Evolutionary conservation across 139 green algal species (phyloP).

Genomic region (Tetradesmus obliquus): DNA sequence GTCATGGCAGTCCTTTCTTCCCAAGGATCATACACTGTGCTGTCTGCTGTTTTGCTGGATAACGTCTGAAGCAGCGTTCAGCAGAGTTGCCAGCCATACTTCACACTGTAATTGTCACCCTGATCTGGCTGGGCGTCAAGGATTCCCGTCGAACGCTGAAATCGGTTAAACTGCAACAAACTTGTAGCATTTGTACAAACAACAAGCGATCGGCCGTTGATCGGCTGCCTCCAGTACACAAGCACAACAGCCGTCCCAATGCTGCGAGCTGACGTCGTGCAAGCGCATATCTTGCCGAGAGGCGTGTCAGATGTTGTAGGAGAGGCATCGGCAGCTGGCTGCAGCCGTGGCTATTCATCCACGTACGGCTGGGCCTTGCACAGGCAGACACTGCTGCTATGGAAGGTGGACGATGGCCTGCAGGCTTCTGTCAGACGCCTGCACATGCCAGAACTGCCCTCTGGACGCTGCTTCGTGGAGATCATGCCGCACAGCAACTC

Average conservation of each 20-base stretch:
- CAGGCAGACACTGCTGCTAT: slow-evolving; percentile 31
- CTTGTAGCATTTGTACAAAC: background rate
- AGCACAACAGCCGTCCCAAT: background rate
- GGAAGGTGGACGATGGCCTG: slow-evolving; percentile 32
- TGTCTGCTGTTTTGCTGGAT: too few relatives aligned
- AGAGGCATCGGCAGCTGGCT: background rate
- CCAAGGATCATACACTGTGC: too few relatives aligned
- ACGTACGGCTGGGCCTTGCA: slow-evolving; percentile 40
- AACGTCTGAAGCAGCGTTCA: background rate
- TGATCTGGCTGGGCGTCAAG: background rate
- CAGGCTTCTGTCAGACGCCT: slow-evolving; percentile 35
- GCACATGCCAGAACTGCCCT: slow-evolving; percentile 11
- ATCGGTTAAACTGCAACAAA: background rate
- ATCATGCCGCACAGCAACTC: slow-evolving; percentile 22
- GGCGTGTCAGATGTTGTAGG: slow-evolving; percentile 19
- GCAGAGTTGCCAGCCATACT: background rate
- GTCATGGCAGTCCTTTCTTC: background rate
- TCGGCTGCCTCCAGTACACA: background rate
- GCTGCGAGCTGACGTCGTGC: background rate
- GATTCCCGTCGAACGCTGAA: background rate
- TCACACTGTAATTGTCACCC: background rate
- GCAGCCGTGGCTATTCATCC: background rate
- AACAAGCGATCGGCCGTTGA: background rate
- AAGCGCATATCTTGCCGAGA: slow-evolving; percentile 33
- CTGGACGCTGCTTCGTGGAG: slow-evolving; percentile 26